Evolutionary conservation across 2,329 filamentous ascomycete genomes (phyloP), one percentile per base, ranked within the genome.

Genomic region (Orbilia blumenaviensis): DNA sequence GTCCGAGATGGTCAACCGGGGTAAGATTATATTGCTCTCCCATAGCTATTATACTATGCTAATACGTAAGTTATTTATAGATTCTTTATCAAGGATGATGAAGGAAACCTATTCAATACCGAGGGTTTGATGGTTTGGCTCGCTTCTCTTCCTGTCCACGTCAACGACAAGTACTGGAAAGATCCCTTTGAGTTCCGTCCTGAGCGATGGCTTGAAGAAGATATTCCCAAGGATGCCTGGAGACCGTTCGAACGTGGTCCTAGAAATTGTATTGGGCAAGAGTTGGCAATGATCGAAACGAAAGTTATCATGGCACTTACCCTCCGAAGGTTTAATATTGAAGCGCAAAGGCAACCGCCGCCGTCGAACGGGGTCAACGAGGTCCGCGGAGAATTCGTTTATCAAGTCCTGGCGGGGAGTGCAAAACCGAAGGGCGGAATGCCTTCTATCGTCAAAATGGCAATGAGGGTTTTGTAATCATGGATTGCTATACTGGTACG

Each of bases 191-290:
- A 82, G 10, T 88, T 86, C 79, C 84, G 54, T n/a, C 72, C 85
- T 0, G 86, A 87, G 48, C 84, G 86, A 5, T 88, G 83, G 67
- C 46, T 77, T 9, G 61, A 66, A 18, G 46, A 66, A 78, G 80
- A 82, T 18, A 76, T 80, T 52, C 84, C 85, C 58, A 84, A 84
- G 66, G 86, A 69, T 1, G 64, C 86, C 0, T 89, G 84, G 84
- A 84, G 87, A 7, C 83, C 86, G 0, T 89, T 89, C 80, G 86
- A 87, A 78, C 83, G 85, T 66, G 88, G 88, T 0, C 83, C 84
- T 1, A 81, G 88, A 10, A 86, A 85, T 61, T 90, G 88, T 78
- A 84, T 89, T n/a, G 87, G 87, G 0, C 86, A 88, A 80, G 85
- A 86, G 77, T 82, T 89, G 48, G 87, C 85, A 0, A 84, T 85